Evolutionary conservation across 768 basidiomycete species (phyloP).

Genomic region (Clathrus columnatus): DNA sequence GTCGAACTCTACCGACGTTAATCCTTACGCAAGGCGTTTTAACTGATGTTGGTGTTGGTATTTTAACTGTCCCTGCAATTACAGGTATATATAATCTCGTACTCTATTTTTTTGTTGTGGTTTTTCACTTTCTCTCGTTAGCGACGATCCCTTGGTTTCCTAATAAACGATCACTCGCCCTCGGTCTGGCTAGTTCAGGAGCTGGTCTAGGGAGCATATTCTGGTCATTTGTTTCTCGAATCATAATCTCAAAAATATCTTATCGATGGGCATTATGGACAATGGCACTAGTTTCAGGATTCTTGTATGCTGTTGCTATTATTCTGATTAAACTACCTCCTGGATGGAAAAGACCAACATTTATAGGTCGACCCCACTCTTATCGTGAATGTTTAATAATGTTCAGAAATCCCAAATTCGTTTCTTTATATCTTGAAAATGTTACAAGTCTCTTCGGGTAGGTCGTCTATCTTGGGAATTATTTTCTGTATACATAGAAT

Average conservation of each 20-base stretch:
- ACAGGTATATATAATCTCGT: neutral
- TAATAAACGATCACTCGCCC: neutral
- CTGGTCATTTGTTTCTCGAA: neutral
- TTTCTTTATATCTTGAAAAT: neutral
- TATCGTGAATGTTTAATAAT: neutral
- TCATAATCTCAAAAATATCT: neutral
- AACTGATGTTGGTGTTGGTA: neutral
- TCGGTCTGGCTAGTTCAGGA: neutral
- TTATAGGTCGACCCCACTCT: too few species aligned
- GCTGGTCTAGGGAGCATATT: neutral
- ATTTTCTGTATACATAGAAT: neutral
- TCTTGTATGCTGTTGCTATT: neutral
- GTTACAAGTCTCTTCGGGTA: neutral
- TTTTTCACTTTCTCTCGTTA: neutral
- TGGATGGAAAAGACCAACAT: too few species aligned
- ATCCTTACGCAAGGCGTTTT: neutral
- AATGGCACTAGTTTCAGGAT: neutral
- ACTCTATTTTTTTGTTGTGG: neutral
- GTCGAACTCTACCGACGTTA: neutral
- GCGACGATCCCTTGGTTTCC: neutral
- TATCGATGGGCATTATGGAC: constrained; percentile 1
- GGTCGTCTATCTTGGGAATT: neutral
- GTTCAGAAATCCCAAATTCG: neutral
- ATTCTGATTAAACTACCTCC: neutral
- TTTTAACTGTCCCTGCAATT: neutral